Conservation (phyloP, 805 yeast genomes). For the Starmerella apis region DNA sequence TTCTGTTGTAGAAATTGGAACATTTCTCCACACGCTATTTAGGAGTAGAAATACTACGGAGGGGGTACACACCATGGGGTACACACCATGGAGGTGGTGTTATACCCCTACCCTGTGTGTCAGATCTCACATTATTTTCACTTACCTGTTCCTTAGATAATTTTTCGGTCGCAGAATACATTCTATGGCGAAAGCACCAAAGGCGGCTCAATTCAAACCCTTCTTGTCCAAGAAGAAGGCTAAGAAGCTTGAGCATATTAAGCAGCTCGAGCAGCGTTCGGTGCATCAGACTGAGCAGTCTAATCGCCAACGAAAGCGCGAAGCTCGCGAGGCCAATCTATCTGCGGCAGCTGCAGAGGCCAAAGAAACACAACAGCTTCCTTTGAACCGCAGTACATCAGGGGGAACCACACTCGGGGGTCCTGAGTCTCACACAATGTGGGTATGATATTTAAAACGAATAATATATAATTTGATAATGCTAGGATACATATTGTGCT, state of each 20-base stretch:
- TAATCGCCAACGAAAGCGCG: conserved; percentile 22
- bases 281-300: conserved; percentile 13
- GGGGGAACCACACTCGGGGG: conserved; percentile 26
- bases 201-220: conserved; percentile 8
- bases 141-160: neutral
- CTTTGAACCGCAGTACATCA: conserved; percentile 9
- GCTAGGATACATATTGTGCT: neutral
- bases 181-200: conserved; percentile 9
- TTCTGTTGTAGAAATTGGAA: no score
- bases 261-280: conserved; percentile 10
- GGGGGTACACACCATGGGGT: no score
- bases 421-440: conserved; percentile 24
- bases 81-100: no score
- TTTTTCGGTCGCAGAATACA: neutral
- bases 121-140: neutral
- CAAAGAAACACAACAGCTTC: conserved; percentile 1
- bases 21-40: no score
- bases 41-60: no score
- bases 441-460: neutral
- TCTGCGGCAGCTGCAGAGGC: conserved; percentile 8
- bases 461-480: neutral
- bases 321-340: conserved; percentile 17
- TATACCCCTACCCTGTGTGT: neutral
- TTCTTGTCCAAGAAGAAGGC: conserved; percentile 24
- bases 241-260: conserved; percentile 22